Evolutionary conservation across 129 eudicot genomes (phyloP).

Genomic region (Artemisia argyi): DNA sequence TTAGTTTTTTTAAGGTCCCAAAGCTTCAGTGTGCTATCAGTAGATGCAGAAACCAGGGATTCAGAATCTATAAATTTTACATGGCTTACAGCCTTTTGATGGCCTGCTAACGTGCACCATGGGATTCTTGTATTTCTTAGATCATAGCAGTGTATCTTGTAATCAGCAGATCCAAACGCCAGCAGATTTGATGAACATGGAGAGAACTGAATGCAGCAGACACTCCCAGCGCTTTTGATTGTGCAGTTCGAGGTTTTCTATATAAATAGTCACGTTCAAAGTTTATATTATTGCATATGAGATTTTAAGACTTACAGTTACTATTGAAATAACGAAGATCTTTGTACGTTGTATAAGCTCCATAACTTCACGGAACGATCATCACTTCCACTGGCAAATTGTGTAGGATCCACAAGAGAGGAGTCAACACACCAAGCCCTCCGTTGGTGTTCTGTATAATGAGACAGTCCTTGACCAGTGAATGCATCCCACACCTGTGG

Average conservation of each 20-base stretch:
- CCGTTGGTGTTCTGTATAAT: conserved; percentile 43
- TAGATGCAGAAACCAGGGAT: conserved; percentile 71
- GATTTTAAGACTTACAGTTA: too few relatives aligned
- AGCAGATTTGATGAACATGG: conserved; percentile 46
- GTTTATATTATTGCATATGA: too few relatives aligned
- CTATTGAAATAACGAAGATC: too few relatives aligned
- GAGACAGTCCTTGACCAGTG: conserved; percentile 43
- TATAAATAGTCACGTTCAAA: too few relatives aligned
- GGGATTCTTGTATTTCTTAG: conserved; percentile 52
- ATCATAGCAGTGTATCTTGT: conserved; percentile 58
- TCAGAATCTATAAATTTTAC: conserved; percentile 56
- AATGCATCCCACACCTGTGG: conserved; percentile 62
- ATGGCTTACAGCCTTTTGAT: conserved; percentile 58
- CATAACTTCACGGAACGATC: conserved; percentile 61
- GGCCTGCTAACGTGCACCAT: conserved; percentile 60
- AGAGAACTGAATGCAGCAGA: conserved; percentile 74
- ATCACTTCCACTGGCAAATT: conserved; percentile 64
- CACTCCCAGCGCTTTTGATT: conserved; percentile 40
- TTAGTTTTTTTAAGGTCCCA: conserved; percentile 67
- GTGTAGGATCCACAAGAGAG: conserved; percentile 57
- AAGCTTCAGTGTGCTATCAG: conserved; percentile 62
- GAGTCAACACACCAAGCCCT: conserved; percentile 81
- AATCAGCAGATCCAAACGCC: conserved; percentile 61
- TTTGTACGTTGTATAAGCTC: conserved; percentile 51
- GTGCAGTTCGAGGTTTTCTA: conserved; percentile 14